Conservation (phyloP, 768 basidiomycete species). For the Terana coerulea region DNA sequence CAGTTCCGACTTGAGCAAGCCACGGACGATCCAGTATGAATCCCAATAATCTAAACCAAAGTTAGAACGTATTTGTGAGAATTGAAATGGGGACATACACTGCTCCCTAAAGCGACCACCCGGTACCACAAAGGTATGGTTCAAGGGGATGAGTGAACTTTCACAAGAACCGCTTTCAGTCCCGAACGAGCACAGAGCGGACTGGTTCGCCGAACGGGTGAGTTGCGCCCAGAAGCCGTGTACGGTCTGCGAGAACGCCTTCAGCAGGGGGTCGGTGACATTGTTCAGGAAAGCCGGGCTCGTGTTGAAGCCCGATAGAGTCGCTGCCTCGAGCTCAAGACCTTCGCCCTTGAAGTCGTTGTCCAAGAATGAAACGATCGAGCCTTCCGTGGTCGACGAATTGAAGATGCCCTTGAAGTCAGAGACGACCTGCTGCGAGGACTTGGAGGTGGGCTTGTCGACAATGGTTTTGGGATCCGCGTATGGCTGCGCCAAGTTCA, state of each 20-base stretch:
- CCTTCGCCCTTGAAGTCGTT: conserved; percentile 82
- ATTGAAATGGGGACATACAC: conserved; percentile 45
- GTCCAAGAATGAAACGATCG: conserved; percentile 67
- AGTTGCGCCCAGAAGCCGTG: conserved; percentile 84
- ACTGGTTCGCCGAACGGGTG: conserved; percentile 68
- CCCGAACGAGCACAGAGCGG: conserved; percentile 54
- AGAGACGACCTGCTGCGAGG: conserved; percentile 59
- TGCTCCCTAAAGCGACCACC: conserved; percentile 85
- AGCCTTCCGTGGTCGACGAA: conserved; percentile 52
- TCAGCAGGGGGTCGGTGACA: conserved; percentile 64
- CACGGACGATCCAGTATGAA: conserved; percentile 86
- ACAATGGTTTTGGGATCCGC: conserved; percentile 86
- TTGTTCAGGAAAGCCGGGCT: conserved; percentile 68
- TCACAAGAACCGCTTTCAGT: conserved; percentile 54
- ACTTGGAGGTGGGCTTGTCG: conserved; percentile 79
- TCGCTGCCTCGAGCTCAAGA: conserved; percentile 65
- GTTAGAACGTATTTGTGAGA: neutral
- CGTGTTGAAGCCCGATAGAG: conserved; percentile 57
- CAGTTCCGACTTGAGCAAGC: conserved; percentile 78
- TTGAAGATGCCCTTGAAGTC: conserved; percentile 56
- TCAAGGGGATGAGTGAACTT: conserved; percentile 84
- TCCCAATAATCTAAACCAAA: conserved; percentile 51
- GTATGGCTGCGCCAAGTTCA: conserved; percentile 73
- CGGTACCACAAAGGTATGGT: conserved; percentile 88
- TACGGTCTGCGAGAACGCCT: conserved; percentile 74